Conservation (phyloP, 2,329 filamentous ascomycete genomes). For the Xylaria sp. region DNA sequence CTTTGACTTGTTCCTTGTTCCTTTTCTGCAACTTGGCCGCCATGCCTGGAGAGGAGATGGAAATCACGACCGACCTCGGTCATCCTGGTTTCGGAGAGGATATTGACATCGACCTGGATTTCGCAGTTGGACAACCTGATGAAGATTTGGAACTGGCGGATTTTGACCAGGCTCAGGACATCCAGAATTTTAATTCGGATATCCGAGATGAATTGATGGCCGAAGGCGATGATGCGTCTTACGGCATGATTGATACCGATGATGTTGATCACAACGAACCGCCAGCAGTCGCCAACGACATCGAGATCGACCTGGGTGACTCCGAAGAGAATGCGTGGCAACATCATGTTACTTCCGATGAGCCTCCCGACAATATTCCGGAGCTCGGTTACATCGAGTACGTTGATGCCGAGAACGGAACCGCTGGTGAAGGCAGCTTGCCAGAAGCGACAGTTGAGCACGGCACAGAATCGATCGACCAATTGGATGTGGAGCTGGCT, state of each 20-base stretch:
- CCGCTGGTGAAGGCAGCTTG: slow-evolving; percentile 18
- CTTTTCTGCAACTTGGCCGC: slow-evolving; percentile 6
- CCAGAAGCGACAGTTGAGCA: slow-evolving; percentile 11
- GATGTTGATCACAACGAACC: slow-evolving; percentile 32
- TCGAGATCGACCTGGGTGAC: slow-evolving; percentile 38
- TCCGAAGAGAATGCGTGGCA: slow-evolving; percentile 34
- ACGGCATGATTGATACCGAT: slow-evolving; percentile 39
- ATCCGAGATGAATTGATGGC: slow-evolving; percentile 39
- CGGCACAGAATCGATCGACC: slow-evolving; percentile 2
- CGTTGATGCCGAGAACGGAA: slow-evolving; percentile 13
- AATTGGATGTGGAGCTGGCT: slow-evolving; percentile 4
- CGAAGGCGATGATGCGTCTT: slow-evolving; percentile 38
- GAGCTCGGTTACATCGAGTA: slow-evolving; percentile 32
- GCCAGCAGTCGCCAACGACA: slow-evolving; percentile 30
- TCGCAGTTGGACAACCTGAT: slow-evolving; percentile 34
- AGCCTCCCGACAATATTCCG: slow-evolving; percentile 18
- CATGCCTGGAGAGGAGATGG: slow-evolving; percentile 41
- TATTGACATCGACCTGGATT: slow-evolving; percentile 41
- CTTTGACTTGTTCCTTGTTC: not conserved
- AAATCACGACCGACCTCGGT: slow-evolving; percentile 38
- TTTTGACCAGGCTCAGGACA: slow-evolving; percentile 34
- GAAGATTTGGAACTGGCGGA: slow-evolving; percentile 39
- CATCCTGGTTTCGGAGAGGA: slow-evolving; percentile 35
- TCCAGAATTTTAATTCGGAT: slow-evolving; percentile 37
- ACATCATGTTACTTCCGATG: slow-evolving; percentile 15